Percentiles rank a stretch among this genome's conserved stretches.
Evolutionary conservation across 2,329 filamentous ascomycete species (phyloP).

Genomic region (Dactylonectria estremocensis): DNA sequence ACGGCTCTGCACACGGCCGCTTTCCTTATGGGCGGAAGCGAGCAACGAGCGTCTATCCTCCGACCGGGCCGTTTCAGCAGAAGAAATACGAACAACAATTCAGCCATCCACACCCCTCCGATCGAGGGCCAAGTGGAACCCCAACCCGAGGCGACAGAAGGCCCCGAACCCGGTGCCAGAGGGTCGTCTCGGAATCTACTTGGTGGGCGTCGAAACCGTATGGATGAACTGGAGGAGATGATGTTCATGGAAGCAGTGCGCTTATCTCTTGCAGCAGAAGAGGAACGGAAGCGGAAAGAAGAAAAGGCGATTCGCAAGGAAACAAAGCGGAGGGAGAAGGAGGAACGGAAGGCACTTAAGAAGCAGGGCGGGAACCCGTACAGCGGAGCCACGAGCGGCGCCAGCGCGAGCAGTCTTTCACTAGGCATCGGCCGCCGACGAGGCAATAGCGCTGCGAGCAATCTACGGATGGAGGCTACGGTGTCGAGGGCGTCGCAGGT

Average conservation of each 20-base stretch:
- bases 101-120: slow-evolving; percentile 51
- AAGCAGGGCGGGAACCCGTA: slow-evolving; percentile 65
- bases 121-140: slow-evolving; percentile 37
- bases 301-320: slow-evolving; percentile 73
- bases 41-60: slow-evolving; percentile 62
- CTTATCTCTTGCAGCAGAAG: slow-evolving; percentile 90
- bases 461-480: slow-evolving; percentile 70
- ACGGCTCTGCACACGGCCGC: slow-evolving; percentile 96
- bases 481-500: slow-evolving; percentile 60
- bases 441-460: slow-evolving; percentile 73
- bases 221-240: slow-evolving; percentile 95
- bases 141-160: slow-evolving; percentile 38
- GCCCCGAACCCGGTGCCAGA: slow-evolving; percentile 43
- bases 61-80: slow-evolving; percentile 70
- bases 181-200: slow-evolving; percentile 40
- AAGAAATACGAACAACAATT: slow-evolving; percentile 62
- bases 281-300: slow-evolving; percentile 90
- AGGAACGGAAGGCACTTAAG: slow-evolving; percentile 83
- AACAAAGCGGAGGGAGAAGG: slow-evolving; percentile 88
- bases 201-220: slow-evolving; percentile 63
- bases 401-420: slow-evolving; percentile 76
- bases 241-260: slow-evolving; percentile 99
- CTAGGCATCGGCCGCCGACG: slow-evolving; percentile 72
- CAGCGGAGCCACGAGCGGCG: slow-evolving; percentile 55
- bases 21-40: slow-evolving; percentile 83